Percentiles rank a stretch among this genome's conserved stretches.
Conservation (phyloP, 148 eudicot genomes). For the Dysphania ambrosioides region DNA sequence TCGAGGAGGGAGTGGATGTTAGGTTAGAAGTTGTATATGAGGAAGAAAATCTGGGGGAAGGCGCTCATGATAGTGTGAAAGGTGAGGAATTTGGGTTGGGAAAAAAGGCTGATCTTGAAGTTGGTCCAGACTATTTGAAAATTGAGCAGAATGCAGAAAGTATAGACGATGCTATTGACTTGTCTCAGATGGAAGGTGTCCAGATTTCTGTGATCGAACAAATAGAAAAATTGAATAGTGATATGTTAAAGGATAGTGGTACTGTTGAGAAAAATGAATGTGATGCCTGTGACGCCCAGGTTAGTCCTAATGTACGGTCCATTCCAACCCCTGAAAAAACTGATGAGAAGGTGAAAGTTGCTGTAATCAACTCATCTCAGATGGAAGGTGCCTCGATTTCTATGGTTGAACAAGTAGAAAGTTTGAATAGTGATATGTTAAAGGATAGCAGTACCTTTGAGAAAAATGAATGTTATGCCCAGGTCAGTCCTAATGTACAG, state of each 20-base stretch:
- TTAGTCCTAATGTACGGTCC: not conserved
- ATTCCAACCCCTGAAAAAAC: constrained; percentile 5
- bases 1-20: not conserved
- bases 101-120: constrained; percentile 19
- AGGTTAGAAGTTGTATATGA: not conserved
- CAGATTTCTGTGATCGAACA: constrained; percentile 22
- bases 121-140: constrained; percentile 19
- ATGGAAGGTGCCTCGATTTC: constrained; percentile 23
- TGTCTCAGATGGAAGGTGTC: constrained; percentile 22
- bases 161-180: constrained; percentile 12
- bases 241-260: no score
- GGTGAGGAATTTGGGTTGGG: constrained; percentile 20
- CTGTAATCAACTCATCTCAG: constrained; percentile 12
- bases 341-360: constrained; percentile 6
- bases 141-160: constrained; percentile 13
- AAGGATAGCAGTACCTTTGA: constrained; percentile 28
- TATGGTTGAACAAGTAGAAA: constrained; percentile 19
- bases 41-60: constrained; percentile 10
- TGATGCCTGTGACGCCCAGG: constrained; percentile 17
- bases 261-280: constrained; percentile 25
- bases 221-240: constrained; percentile 6
- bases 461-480: constrained; percentile 19
- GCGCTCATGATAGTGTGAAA: constrained; percentile 5
- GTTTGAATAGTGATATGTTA: constrained; percentile 10
- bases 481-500: constrained; percentile 9